phyloP scores from a whole-genome alignment of 1,284 basidiomycete genomes.

The Heliocybe sulcata region DNA sequence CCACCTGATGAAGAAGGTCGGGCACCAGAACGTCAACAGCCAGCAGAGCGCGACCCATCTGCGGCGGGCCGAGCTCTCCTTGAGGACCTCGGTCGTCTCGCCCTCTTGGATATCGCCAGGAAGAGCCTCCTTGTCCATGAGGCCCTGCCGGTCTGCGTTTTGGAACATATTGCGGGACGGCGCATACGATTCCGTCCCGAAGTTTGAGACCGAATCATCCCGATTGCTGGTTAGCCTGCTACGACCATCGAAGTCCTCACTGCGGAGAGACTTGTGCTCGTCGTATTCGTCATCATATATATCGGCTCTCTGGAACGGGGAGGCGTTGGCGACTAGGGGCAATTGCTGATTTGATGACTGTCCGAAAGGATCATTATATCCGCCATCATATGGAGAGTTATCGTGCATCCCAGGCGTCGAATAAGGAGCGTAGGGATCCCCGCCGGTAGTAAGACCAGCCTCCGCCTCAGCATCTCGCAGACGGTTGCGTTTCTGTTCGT shows the following conservation, averaged over 20 bases:
- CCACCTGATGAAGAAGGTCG: conserved; percentile 62
- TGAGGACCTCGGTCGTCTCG: conserved; percentile 84
- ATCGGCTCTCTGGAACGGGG: conserved; percentile 66
- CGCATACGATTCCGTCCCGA: conserved; percentile 87
- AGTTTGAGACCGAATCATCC: conserved; percentile 73
- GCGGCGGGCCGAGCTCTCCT: conserved; percentile 72
- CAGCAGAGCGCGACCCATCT: conserved; percentile 88
- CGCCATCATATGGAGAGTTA: conserved; percentile 38
- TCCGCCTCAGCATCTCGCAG: conserved; percentile 70
- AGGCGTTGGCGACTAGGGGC: conserved; percentile 74
- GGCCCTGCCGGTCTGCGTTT: conserved; percentile 64
- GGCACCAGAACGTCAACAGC: conserved; percentile 91
- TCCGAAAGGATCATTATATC: conserved; percentile 44
- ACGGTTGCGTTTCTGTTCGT: conserved; percentile 76
- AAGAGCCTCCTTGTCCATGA: conserved; percentile 73
- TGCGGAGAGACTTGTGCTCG: conserved; percentile 69
- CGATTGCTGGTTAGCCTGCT: conserved; percentile 69
- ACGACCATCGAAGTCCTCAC: conserved; percentile 59
- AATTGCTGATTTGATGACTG: conserved; percentile 53
- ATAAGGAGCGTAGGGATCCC: conserved; percentile 78
- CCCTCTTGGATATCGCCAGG: conserved; percentile 76
- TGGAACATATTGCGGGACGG: conserved; percentile 95
- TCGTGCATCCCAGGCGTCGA: conserved; percentile 37
- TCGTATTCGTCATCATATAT: conserved; percentile 75
- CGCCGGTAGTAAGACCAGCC: conserved; percentile 62